A percentile compares a stretch with the other conserved stretches of the same genome.
phyloP scores from a whole-genome alignment of 208 protist species.

The Strigomonas culicis region DNA sequence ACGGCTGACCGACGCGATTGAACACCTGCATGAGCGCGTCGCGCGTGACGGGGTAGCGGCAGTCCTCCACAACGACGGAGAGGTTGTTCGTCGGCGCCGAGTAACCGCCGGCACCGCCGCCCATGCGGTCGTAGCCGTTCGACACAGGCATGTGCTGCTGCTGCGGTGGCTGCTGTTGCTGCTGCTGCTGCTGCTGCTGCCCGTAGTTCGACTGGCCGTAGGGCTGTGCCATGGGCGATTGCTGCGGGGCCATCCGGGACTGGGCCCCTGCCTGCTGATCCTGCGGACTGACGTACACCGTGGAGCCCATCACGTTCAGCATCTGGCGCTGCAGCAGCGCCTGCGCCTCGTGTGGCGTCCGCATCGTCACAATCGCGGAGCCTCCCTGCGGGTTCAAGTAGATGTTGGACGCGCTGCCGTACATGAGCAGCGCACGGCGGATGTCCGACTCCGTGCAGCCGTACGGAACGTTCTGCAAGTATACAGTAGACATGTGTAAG shows the following conservation, averaged over 20 bases:
- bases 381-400: slow-evolving; percentile 35
- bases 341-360: slow-evolving; percentile 64
- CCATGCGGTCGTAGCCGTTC: background rate
- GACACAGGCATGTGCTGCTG: background rate
- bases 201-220: background rate
- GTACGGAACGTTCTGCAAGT: slow-evolving; percentile 65
- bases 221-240: background rate
- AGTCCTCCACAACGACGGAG: slow-evolving; percentile 75
- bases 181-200: background rate
- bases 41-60: slow-evolving; percentile 78
- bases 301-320: slow-evolving; percentile 68
- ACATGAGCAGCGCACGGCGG: slow-evolving; percentile 69
- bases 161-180: background rate
- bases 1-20: slow-evolving; percentile 56
- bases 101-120: slow-evolving; percentile 2
- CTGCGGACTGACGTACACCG: slow-evolving; percentile 51
- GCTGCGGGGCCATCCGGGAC: slow-evolving; percentile 9
- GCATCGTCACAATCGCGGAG: slow-evolving; percentile 79
- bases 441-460: slow-evolving; percentile 72
- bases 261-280: background rate
- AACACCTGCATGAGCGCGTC: slow-evolving; percentile 79
- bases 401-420: slow-evolving; percentile 59
- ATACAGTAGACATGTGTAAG: slow-evolving; percentile 45
- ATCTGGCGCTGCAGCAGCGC: slow-evolving; percentile 50
- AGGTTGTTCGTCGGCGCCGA: slow-evolving; percentile 15